Evolutionary conservation across 768 basidiomycete species (phyloP).

Genomic region (Filobasidium wieringae): DNA sequence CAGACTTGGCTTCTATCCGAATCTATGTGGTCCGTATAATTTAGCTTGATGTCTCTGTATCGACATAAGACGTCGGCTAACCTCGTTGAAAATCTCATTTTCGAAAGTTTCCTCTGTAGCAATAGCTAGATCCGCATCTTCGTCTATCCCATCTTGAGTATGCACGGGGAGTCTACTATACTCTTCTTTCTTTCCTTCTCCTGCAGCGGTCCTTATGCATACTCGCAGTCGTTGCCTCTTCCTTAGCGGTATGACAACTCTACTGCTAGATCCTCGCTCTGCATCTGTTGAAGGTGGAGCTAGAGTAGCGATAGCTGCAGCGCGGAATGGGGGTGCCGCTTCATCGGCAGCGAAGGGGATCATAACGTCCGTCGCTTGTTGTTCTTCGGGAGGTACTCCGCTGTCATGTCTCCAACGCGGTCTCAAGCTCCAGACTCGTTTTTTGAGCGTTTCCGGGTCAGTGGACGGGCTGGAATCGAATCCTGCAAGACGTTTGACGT

Average conservation of each 20-base stretch:
- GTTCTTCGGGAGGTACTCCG: background rate
- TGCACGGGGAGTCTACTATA: background rate
- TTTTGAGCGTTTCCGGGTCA: background rate
- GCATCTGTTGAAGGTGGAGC: background rate
- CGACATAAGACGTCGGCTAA: background rate
- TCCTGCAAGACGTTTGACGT: background rate
- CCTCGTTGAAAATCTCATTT: conserved; percentile 12
- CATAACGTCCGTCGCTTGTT: conserved; percentile 16
- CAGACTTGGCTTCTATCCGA: conserved; percentile 1
- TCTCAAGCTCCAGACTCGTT: background rate
- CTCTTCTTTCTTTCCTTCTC: background rate
- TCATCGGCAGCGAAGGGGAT: conserved; percentile 15
- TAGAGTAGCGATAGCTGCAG: conserved; percentile 1
- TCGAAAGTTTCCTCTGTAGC: conserved; percentile 15
- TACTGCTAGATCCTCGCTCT: background rate
- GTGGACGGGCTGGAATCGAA: background rate
- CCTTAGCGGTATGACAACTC: background rate
- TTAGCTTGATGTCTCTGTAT: background rate
- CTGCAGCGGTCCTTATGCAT: background rate
- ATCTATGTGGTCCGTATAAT: conserved; percentile 3
- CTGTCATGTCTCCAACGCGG: conserved; percentile 1
- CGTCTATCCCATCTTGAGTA: background rate
- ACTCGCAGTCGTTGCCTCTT: conserved; percentile 4
- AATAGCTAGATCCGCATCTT: background rate
- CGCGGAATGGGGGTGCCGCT: conserved; percentile 4